Base-by-base conservation (phyloP, 2,329 filamentous ascomycete species). In the Paecilomyces dactylethromorphus region DNA sequence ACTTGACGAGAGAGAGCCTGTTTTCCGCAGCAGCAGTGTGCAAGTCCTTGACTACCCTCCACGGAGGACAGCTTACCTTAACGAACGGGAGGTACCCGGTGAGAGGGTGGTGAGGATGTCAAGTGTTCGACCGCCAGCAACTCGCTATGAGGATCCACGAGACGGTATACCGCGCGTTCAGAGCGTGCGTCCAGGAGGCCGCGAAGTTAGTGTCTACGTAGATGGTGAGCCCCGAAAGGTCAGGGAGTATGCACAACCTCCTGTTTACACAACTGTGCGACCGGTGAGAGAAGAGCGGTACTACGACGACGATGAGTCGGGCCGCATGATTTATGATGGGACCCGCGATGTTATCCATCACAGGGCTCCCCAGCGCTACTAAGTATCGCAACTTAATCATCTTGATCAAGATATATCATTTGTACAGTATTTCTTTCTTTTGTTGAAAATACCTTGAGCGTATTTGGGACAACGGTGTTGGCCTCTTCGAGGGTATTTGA, bases 81-180 rank as follows among this genome's bases (percentile, higher is more conserved):
- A 92, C 65, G 90, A 93, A 67, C 83, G 87, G 74, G 62, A 83
- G 79, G 39, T 83, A 79, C 75, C 81, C 2, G 76, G 81, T 35
- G 84, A 86, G 58, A 84, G 85, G 62, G 67, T 82, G 50, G 66
- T 81, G 50, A 78, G 86, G 58, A 77, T 84, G 32, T 69, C 82
- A 7, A 88, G 86, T 68, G 81, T 84, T 33, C 81, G 85, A 53
- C 85, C 87, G 21, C 72, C 76, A n/a, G 60, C 69, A 15, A 60
- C 72, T 26, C 73, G 76, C 58, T 81, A 81, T 60, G 76, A 78
- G 52, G 75, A 78, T 55, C 67, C 68, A 18, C 69, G 68, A 58
- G 75, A 76, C 55, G 64, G 73, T 53, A 64, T 74, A 15, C 69
- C 75, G 58, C 73, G 78, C 21, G 70, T 78, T 35, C 73, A 74